Evolutionary conservation across 352 stramenopile genomes (phyloP), one percentile per base, ranked within the genome.

Genomic region (Globisporangium perplexum): DNA sequence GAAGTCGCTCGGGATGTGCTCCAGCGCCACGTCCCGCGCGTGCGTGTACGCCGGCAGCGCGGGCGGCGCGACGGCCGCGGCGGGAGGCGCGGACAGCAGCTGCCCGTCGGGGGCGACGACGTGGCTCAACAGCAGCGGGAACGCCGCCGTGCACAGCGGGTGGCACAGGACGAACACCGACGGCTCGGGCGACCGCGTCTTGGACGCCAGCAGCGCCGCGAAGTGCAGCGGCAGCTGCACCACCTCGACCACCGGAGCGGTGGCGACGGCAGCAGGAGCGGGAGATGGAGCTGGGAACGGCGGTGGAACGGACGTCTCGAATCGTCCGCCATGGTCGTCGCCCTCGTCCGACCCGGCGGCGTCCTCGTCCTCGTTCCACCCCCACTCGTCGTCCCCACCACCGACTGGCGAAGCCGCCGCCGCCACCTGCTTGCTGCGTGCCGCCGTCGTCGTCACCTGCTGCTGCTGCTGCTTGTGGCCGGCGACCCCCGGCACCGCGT

Each of bases 151-250:
- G 42, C 82, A 92, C 7, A 72, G 66, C 20, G 82, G 71, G 53
- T 90, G 75, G 12, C 69, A 76, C 23, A 92, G 54, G 49, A 90
- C 77, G 65, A 92, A 90, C 51, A 92, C 57, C 30, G 78, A 88
- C 10, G 78, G 78, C 57, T 87, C 74, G 4, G 60, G 50, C 50
- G 43, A 54, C 17, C 50, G 59, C 12, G 28, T 65, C 59, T 75
- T 83, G 14, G 65, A 57, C 15, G 67, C 75, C 45, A 90, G 60
- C 36, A 90, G 53, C 12, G 77, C 67, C 22, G 75, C 74, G 47
- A 80, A 72, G 51, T 72, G 70, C 4, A 90, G 72, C 20, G 78
- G 75, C 38, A 91, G 43, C 51, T 88, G 68, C 20, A 81, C 48
- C 24, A 88, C 67, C 5, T 64, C 60, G 8, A 90, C 71, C 12